Evolutionary conservation across 2,329 filamentous ascomycete genomes (phyloP), one percentile per base, ranked within the genome.

Genomic region (Colletotrichum orchidophilum): DNA sequence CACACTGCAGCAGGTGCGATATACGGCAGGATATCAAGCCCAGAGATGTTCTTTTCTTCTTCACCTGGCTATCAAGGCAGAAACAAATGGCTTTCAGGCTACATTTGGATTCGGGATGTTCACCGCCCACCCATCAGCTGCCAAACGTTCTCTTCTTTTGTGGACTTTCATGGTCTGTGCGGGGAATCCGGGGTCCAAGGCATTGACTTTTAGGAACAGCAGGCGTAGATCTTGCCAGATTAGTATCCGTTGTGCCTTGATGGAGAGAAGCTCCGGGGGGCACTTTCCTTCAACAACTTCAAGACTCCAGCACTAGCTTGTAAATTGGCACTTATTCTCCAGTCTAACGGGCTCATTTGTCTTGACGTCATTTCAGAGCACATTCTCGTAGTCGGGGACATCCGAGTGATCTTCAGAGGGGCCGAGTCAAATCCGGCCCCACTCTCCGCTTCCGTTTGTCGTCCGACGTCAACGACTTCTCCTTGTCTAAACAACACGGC

Each of bases 401-500:
- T 70, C 63, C 18, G 57, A 55, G 57, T 50, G 55, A 70, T 66
- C 55, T 31, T 61, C 9, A n/a, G 2, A 70, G 29, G 67, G 62
- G 46, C 55, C 67, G 67, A 50, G 62, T 57, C 57, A 52, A 57
- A 62, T 7, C 18, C 63, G 52, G 63, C 58, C 68, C 58, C 58
- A 54, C 68, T 18, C 57, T 1, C 18, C 27, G 35, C n/a, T 35
- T 62, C 29, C 13, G 27, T 62, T 21, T 39, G 5, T 18, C 29
- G 46, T n/a, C 29, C 31, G 29, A n/a, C 59, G 29, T 61, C 1
- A 13, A 33, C 26, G n/a, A 31, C 26, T 31, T 49, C 18, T 46
- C 39, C 39, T 46, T 46, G 39, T 46, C 39, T 15, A 39, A 39
- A 46, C 18, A 8, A 21, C 39, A 46, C 9, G 39, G 3, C 18